Evolutionary conservation across 225 moss, liverwort and hornwort genomes (phyloP).

Genomic region (Anthoceros angustus): DNA sequence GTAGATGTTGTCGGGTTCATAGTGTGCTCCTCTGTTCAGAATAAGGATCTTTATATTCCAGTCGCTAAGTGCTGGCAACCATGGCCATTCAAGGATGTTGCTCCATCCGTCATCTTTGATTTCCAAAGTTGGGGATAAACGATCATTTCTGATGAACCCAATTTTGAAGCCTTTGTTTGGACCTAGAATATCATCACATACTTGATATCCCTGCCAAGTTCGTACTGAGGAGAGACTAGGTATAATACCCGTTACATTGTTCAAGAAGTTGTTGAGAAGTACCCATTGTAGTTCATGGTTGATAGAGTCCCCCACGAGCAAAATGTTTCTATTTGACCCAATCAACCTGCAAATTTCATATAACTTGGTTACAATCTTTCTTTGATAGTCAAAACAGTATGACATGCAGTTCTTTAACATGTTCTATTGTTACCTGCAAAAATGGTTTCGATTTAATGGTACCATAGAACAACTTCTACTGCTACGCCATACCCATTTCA

Average conservation of each 20-base stretch:
- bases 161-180: conserved; percentile 21
- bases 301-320: conserved; percentile 15
- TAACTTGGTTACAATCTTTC: neutral
- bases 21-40: conserved; percentile 71
- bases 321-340: conserved; percentile 8
- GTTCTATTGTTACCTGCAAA: conserved; percentile 9
- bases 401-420: neutral
- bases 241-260: neutral
- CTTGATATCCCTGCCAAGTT: conserved; percentile 8
- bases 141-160: conserved; percentile 35
- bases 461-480: conserved; percentile 11
- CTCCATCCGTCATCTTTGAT: neutral
- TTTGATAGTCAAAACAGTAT: neutral
- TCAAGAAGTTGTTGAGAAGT: conserved; percentile 7
- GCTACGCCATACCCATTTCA: conserved; percentile 13
- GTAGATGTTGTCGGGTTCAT: conserved; percentile 29
- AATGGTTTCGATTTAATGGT: conserved; percentile 6
- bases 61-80: conserved; percentile 30
- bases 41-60: conserved; percentile 38
- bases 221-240: neutral
- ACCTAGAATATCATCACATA: conserved; percentile 25
- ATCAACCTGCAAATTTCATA: conserved; percentile 6
- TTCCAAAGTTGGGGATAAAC: conserved; percentile 13
- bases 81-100: conserved; percentile 36
- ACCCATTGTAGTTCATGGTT: conserved; percentile 12